Conservation (phyloP, 305 asterid genomes). For the Fraxinus platypoda region DNA sequence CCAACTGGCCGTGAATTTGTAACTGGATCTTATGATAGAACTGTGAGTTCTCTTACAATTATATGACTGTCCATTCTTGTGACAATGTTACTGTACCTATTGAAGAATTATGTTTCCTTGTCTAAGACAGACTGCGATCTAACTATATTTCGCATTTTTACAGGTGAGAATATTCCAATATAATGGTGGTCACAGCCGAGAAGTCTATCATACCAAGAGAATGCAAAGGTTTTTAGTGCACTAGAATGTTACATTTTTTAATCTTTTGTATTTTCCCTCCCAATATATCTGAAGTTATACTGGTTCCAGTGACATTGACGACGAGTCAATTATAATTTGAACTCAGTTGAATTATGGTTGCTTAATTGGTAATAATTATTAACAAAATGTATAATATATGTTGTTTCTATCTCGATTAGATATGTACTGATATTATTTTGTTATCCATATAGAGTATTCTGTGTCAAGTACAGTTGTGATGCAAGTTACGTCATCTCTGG, state of each 20-base stretch:
- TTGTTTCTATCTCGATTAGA: background rate
- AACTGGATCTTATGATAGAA: slow-evolving; percentile 95
- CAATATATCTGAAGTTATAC: background rate
- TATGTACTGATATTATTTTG: slow-evolving; percentile 26
- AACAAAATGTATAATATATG: background rate
- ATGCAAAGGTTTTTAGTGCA: slow-evolving; percentile 72
- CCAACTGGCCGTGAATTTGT: slow-evolving; percentile 98
- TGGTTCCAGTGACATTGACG: background rate
- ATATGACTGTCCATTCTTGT: background rate
- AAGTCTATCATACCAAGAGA: slow-evolving; percentile 90
- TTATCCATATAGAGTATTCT: slow-evolving; percentile 64
- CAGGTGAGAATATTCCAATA: slow-evolving; percentile 90
- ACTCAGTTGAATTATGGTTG: background rate
- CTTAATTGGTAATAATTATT: background rate
- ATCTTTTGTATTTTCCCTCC: slow-evolving; percentile 1
- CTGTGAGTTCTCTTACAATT: slow-evolving; percentile 50
- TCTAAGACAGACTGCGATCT: background rate
- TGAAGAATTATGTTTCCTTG: background rate
- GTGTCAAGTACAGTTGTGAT: slow-evolving; percentile 89
- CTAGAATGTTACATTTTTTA: slow-evolving; percentile 3
- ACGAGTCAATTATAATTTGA: background rate
- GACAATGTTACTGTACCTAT: slow-evolving; percentile 1
- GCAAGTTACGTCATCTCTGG: slow-evolving; percentile 85
- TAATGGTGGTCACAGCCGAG: slow-evolving; percentile 96
- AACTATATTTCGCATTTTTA: slow-evolving; percentile 25